These are phyloP conservation scores for Melocanna baccifera DNA, from an alignment of 176 grass and related monocot species.

Conservation along the genomic window DNA sequence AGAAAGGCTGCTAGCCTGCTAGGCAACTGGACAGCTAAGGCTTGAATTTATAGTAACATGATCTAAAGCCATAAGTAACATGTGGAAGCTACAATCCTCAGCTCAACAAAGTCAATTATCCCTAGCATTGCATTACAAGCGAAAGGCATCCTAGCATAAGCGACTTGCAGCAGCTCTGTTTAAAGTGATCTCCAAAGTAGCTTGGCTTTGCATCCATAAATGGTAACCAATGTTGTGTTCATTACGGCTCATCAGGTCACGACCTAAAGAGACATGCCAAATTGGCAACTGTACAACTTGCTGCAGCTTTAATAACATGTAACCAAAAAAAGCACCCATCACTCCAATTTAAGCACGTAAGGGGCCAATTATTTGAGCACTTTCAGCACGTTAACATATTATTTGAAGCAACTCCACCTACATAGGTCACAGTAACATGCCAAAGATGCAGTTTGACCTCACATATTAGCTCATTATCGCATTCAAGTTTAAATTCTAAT, in stretches of 20 bases:
- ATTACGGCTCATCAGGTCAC: not conserved
- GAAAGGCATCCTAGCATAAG: not conserved
- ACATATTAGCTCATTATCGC: not conserved
- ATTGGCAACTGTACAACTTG: not conserved
- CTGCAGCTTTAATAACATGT: not conserved
- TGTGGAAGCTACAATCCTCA: not conserved
- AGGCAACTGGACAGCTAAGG: constrained; percentile 6
- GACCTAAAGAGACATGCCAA: not conserved
- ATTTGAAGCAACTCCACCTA: not conserved
- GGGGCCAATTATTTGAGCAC: not conserved
- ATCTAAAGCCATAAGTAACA: not conserved
- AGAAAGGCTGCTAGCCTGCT: not conserved
- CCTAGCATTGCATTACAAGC: not conserved
- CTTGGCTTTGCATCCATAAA: not conserved
- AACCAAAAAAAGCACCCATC: not conserved
- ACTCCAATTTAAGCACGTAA: not conserved
- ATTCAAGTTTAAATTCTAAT: not conserved
- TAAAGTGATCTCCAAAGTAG: not conserved
- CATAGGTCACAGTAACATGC: not conserved
- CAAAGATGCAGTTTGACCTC: not conserved
- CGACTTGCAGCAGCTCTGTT: not conserved
- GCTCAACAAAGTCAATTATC: constrained; percentile 11
- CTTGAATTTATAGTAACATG: constrained; percentile 8
- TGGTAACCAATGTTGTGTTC: not conserved
- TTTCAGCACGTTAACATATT: not conserved